Evolutionary conservation across 2,329 filamentous ascomycete species (phyloP).

Genomic region (Colletotrichum incanum): DNA sequence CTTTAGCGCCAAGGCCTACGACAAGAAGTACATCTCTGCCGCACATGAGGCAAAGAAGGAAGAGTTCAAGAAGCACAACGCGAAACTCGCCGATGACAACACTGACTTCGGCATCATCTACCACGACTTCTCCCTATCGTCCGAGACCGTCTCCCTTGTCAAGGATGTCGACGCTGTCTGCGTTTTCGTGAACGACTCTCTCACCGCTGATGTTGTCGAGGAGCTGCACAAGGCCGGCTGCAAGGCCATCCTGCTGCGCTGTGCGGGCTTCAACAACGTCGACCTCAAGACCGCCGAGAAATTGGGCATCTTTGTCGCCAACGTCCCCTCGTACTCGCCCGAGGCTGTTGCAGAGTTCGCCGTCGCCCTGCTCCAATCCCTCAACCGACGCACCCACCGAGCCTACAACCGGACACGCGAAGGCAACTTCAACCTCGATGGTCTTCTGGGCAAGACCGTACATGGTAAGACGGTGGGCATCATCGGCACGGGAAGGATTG

Average conservation of each 20-base stretch:
- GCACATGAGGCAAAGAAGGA: constrained; percentile 47
- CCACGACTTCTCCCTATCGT: constrained; percentile 71
- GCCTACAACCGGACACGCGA: constrained; percentile 79
- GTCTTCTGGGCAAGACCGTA: constrained; percentile 74
- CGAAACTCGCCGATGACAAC: constrained; percentile 50
- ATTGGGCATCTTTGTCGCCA: constrained; percentile 73
- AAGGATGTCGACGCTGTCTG: constrained; percentile 71
- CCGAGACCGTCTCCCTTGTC: constrained; percentile 68
- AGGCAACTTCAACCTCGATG: constrained; percentile 78
- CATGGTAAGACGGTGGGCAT: constrained; percentile 77
- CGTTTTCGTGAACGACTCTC: constrained; percentile 78
- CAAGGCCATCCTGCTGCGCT: constrained; percentile 74
- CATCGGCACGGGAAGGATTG: constrained; percentile 77
- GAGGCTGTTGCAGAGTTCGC: constrained; percentile 80
- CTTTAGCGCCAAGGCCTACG: constrained; percentile 77
- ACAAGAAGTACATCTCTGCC: constrained; percentile 68
- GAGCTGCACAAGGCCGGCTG: constrained; percentile 66
- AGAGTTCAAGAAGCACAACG: constrained; percentile 47
- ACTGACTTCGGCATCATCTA: constrained; percentile 66
- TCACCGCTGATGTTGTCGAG: constrained; percentile 66
- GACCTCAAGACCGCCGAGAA: constrained; percentile 70
- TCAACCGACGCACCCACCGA: constrained; percentile 78
- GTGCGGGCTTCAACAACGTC: constrained; percentile 79
- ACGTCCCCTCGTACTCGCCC: constrained; percentile 78
- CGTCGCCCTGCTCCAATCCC: constrained; percentile 76